Percentiles rank a stretch among this genome's conserved stretches.
Evolutionary conservation across 164 flowering plant genomes (phyloP).

Genomic region (Stephania yunnanensis): DNA sequence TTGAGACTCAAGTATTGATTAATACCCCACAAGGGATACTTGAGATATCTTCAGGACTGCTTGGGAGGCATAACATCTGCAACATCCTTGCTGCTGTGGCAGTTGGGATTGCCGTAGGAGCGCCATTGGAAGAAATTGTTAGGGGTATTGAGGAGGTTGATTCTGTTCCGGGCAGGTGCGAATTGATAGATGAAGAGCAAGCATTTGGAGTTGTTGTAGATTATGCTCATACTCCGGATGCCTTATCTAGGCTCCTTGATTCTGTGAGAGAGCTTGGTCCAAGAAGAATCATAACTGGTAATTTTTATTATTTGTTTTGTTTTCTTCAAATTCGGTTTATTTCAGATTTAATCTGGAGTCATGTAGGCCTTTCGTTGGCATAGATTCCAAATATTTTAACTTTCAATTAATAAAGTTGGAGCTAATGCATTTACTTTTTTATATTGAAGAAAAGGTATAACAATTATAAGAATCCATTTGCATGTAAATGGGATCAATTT

Average conservation of each 20-base stretch:
- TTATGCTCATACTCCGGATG: slow-evolving; percentile 85
- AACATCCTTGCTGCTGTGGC: slow-evolving; percentile 91
- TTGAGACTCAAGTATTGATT: slow-evolving; percentile 94
- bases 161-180: slow-evolving; percentile 91
- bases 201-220: slow-evolving; percentile 91
- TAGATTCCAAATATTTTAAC: neutral
- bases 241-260: slow-evolving; percentile 79
- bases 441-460: neutral
- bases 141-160: slow-evolving; percentile 96
- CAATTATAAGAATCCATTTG: neutral
- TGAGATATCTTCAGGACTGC: slow-evolving; percentile 95
- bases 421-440: too few relatives aligned
- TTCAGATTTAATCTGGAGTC: neutral
- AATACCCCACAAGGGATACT: slow-evolving; percentile 85
- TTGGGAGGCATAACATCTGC: slow-evolving; percentile 82
- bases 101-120: slow-evolving; percentile 94
- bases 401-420: neutral
- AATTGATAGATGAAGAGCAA: slow-evolving; percentile 94
- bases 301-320: slow-evolving; percentile 5
- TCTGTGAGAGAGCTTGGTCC: slow-evolving; percentile 79
- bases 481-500: neutral
- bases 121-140: slow-evolving; percentile 91
- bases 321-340: neutral
- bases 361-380: neutral
- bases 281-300: slow-evolving; percentile 86